Percentiles rank a stretch among this genome's conserved stretches.
Evolutionary conservation across 2,329 filamentous ascomycete genomes (phyloP).

Genomic region (Diaporthe ilicicola): DNA sequence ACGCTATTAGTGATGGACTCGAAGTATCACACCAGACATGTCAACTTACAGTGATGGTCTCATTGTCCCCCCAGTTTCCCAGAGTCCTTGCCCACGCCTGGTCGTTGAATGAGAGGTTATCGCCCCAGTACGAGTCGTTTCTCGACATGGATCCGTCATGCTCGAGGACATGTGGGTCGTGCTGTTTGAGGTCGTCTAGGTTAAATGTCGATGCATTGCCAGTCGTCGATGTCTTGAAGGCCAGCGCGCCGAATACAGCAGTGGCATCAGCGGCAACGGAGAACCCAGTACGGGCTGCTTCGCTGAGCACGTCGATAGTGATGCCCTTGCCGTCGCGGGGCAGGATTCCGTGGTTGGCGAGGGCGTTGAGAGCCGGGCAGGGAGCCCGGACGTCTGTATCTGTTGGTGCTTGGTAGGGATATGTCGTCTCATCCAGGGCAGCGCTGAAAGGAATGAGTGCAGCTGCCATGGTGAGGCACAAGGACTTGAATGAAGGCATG

Average conservation of each 20-base stretch:
- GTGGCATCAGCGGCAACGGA: background rate
- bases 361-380: slow-evolving; percentile 22
- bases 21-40: accelerated
- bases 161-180: slow-evolving; percentile 16
- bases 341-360: slow-evolving; percentile 23
- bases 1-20: background rate
- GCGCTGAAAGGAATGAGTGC: background rate
- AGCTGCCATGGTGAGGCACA: background rate
- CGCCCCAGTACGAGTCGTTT: slow-evolving; percentile 27
- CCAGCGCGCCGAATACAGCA: background rate
- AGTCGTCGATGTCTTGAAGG: slow-evolving; percentile 12
- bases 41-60: slow-evolving; percentile 15
- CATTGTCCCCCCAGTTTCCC: slow-evolving; percentile 10
- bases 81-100: slow-evolving; percentile 25
- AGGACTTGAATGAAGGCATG: slow-evolving; percentile 14
- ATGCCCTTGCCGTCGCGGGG: slow-evolving; percentile 25
- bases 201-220: slow-evolving; percentile 24
- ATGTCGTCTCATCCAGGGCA: slow-evolving; percentile 21
- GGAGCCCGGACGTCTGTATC: slow-evolving; percentile 18
- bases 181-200: slow-evolving; percentile 23
- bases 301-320: background rate
- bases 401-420: slow-evolving; percentile 15
- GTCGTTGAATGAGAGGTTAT: slow-evolving; percentile 19
- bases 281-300: slow-evolving; percentile 1
- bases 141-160: slow-evolving; percentile 22